phyloP scores from a whole-genome alignment of 495 filamentous ascomycete species.

The Trichoderma orchidacearum region DNA sequence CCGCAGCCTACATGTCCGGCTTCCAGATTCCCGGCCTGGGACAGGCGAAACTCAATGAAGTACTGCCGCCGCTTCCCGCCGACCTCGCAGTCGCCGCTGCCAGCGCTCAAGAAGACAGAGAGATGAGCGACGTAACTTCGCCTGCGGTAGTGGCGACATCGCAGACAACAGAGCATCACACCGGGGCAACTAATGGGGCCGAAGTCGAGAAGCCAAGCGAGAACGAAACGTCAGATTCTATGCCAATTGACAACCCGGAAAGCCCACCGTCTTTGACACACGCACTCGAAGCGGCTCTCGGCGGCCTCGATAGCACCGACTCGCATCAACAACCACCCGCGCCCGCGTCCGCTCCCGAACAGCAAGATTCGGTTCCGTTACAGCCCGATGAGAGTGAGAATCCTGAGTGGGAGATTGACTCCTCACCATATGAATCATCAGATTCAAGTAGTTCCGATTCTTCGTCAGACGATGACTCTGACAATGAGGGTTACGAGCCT shows the following conservation, averaged over 20 bases:
- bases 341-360: not conserved
- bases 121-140: not conserved
- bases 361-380: not conserved
- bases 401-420: conserved; percentile 46
- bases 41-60: conserved; percentile 14
- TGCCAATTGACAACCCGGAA: not conserved
- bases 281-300: conserved; percentile 30
- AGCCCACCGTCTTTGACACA: conserved; percentile 16
- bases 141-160: not conserved
- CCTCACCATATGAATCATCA: conserved; percentile 42
- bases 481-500: conserved; percentile 56
- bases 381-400: conserved; percentile 4
- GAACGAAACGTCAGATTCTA: not conserved
- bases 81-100: conserved; percentile 10
- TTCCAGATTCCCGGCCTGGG: conserved; percentile 28
- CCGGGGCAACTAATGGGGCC: not conserved
- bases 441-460: conserved; percentile 39
- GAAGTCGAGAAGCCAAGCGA: not conserved
- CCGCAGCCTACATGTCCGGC: conserved; percentile 26
- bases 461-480: conserved; percentile 46
- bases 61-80: conserved; percentile 10
- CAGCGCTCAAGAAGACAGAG: conserved; percentile 4
- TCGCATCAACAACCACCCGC: not conserved
- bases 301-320: not conserved
- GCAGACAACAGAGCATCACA: not conserved